Base-by-base conservation (phyloP, 352 stramenopile genomes). In the Plasmopara muralis region DNA sequence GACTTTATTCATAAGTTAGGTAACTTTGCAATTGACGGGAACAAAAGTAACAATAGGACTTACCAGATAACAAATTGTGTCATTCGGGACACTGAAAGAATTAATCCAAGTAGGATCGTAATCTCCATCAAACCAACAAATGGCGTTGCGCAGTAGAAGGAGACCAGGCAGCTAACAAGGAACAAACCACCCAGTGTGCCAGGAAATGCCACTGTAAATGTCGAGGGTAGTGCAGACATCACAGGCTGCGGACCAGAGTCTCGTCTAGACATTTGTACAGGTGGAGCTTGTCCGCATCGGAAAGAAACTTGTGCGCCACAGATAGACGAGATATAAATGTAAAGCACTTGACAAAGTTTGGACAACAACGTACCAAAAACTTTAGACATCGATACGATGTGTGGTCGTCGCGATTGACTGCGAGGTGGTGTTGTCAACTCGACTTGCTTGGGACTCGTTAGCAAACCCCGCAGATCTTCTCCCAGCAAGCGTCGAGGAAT, bases 71-170 rank as follows among this genome's bases (percentile, higher is more conserved):
- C 51, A 54, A 86, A 85, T 47, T 89, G 80, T 9, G 68, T 53
- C 29, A 87, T 83, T 62, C 89, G 80, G 7, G 83, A 91, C 38
- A 90, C 38, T 0, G 83, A 87, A n/a, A 91, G 59, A 33, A 89
- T 49, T 15, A 86, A 73, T 31, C 83, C 83, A 6, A 93, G 71
- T n/a, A 89, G 69, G 15, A 89, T 88, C 9, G 83, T 93, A 52
- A 93, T 74, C 62, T 93, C 83, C 83, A 91, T 93, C 44, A 93
- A 60, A 2, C 78, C 80, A 60, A 85, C 75, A 44, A 90, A 91
- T 25, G 80, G 74, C 33, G 74, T 66, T 14, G 72, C 72, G 48
- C 74, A 87, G 57, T 77, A 87, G 51, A 90, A 72, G 28, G 83
- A 85, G 9, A 93, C 60, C 18, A 87, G 46, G 18, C 77, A 89